Evolutionary conservation across 192 early-diverging fungal species (phyloP).

Genomic region (Spizellomyces punctatus): DNA sequence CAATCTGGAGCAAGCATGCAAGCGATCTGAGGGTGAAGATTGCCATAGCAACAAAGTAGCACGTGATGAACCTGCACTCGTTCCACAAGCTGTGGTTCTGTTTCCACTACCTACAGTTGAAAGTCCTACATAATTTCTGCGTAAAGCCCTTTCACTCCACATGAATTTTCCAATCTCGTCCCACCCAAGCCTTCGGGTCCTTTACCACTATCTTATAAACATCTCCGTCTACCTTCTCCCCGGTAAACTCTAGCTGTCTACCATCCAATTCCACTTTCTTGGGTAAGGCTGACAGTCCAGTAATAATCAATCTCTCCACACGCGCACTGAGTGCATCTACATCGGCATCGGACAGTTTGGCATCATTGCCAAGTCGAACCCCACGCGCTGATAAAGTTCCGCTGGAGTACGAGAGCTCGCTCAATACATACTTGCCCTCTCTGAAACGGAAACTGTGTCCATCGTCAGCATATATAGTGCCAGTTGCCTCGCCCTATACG

Average conservation of each 20-base stretch:
- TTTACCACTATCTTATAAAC: slow-evolving; percentile 36
- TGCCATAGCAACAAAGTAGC: no score
- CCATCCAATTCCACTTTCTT: slow-evolving; percentile 14
- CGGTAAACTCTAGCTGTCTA: slow-evolving; percentile 30
- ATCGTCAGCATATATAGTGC: slow-evolving; percentile 90
- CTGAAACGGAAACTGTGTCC: slow-evolving; percentile 77
- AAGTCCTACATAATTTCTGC: no score
- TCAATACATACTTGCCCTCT: slow-evolving; percentile 67
- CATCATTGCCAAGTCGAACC: background rate
- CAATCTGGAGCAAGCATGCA: no score
- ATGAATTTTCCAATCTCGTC: slow-evolving; percentile 20
- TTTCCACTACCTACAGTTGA: no score
- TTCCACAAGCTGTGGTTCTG: no score
- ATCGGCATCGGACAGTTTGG: background rate
- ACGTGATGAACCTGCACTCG: no score
- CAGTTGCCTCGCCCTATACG: slow-evolving; percentile 64
- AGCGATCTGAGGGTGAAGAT: no score
- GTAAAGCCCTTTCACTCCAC: background rate
- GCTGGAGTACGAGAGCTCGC: slow-evolving; percentile 52
- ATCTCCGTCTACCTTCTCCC: slow-evolving; percentile 9
- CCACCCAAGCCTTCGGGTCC: slow-evolving; percentile 44
- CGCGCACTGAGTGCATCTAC: slow-evolving; percentile 22
- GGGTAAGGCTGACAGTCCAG: slow-evolving; percentile 45
- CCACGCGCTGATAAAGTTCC: slow-evolving; percentile 30
- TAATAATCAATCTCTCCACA: slow-evolving; percentile 59